phyloP scores from a whole-genome alignment of 2,329 filamentous ascomycete species.

The Microascus cirrosus region DNA sequence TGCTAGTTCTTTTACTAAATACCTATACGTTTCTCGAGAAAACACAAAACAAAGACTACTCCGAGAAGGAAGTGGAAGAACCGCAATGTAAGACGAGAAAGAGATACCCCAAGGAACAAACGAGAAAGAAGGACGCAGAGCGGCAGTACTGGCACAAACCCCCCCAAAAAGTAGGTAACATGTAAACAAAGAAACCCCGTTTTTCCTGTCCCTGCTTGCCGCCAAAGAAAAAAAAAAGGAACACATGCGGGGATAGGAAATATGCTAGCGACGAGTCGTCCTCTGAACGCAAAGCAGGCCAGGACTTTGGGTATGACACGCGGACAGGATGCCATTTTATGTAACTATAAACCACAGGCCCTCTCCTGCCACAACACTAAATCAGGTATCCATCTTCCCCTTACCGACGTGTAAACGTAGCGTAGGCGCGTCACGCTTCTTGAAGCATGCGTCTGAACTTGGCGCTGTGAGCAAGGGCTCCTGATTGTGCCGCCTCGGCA shows the following conservation, averaged over 20 bases:
- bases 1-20: neutral
- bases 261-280: neutral
- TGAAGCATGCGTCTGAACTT: slow-evolving; percentile 7
- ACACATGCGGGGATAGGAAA: slow-evolving; percentile 2
- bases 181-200: slow-evolving; percentile 5
- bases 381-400: neutral
- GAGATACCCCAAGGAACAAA: neutral
- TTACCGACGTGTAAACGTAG: neutral
- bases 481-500: neutral
- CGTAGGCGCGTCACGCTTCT: neutral
- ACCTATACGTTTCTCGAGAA: neutral
- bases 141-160: neutral
- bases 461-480: slow-evolving; percentile 5
- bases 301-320: neutral
- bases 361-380: neutral
- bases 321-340: neutral
- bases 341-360: neutral
- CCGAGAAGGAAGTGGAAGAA: slow-evolving; percentile 6
- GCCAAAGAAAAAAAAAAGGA: neutral
- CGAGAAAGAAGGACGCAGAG: neutral
- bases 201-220: slow-evolving; percentile 6
- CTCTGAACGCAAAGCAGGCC: neutral
- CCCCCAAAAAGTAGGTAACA: neutral
- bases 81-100: neutral
- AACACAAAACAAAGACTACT: neutral